These are phyloP conservation scores for Kluyveromyces marxianus DNA, from an alignment of 1,139 yeast genomes.

Conservation along the genomic window DNA sequence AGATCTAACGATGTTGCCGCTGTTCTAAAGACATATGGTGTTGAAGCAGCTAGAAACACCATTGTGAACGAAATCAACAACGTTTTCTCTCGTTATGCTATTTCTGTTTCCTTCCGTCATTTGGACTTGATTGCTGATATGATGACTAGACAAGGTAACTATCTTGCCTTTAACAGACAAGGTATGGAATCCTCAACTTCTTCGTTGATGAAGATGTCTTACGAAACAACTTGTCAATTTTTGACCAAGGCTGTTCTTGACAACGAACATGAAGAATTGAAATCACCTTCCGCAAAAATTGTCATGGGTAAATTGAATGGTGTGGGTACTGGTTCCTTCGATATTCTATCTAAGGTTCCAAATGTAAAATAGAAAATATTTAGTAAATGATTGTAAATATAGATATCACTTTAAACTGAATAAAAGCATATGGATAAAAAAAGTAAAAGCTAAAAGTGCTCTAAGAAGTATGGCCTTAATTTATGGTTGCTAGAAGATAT, in stretches of 20 bases:
- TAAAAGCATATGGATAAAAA: not conserved
- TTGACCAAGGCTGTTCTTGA: conserved; percentile 93
- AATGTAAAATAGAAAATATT: conserved; percentile 9
- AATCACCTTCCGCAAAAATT: conserved; percentile 90
- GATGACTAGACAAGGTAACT: conserved; percentile 99
- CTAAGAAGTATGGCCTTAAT: not conserved
- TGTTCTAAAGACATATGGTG: conserved; percentile 89
- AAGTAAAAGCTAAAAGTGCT: not conserved
- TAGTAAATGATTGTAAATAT: not conserved
- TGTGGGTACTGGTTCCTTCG: conserved; percentile 97
- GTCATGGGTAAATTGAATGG: conserved; percentile 87
- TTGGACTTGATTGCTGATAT: conserved; percentile 95
- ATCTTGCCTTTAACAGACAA: conserved; percentile 94
- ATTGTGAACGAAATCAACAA: conserved; percentile 93
- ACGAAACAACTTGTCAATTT: conserved; percentile 97
- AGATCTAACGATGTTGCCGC: conserved; percentile 90
- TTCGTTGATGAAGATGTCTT: conserved; percentile 97
- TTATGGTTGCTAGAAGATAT: not conserved
- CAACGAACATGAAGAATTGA: conserved; percentile 80
- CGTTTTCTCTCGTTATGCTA: conserved; percentile 95
- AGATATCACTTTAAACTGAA: not conserved
- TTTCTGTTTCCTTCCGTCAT: conserved; percentile 87
- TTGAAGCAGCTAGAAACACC: conserved; percentile 97
- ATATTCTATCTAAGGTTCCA: conserved; percentile 67
- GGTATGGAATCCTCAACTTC: conserved; percentile 96